These are phyloP conservation scores for Mikania micrantha DNA, from an alignment of 129 eudicot genomes.

Conservation along the genomic window DNA sequence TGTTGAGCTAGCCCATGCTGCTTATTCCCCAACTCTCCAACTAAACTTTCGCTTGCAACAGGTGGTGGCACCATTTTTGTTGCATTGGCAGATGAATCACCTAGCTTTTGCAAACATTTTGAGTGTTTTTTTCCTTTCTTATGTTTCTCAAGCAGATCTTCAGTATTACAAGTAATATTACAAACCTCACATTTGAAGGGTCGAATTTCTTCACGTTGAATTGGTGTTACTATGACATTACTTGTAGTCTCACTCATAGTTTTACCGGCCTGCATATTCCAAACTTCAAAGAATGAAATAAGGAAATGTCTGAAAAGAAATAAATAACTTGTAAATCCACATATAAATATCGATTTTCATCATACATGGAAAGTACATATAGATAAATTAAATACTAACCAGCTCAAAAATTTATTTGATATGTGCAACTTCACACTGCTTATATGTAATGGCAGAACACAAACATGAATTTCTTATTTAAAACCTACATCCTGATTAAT, in stretches of 20 bases:
- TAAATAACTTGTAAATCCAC: background rate
- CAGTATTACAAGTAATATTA: slow-evolving; percentile 21
- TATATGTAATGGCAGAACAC: background rate
- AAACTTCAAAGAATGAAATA: background rate
- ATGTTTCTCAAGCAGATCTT: slow-evolving; percentile 30
- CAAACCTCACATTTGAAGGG: slow-evolving; percentile 35
- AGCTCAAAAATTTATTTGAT: background rate
- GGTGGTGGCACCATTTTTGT: slow-evolving; percentile 9
- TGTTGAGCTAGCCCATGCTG: slow-evolving; percentile 25
- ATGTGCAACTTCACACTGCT: background rate
- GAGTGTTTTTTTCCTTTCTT: slow-evolving; percentile 33
- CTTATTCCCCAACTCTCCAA: slow-evolving; percentile 24
- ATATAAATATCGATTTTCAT: background rate
- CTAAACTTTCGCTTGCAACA: background rate
- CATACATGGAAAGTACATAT: background rate
- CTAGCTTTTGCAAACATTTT: slow-evolving; percentile 18
- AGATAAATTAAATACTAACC: background rate
- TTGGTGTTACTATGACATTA: background rate
- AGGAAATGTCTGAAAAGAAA: background rate
- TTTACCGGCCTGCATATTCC: background rate
- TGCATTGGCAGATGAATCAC: background rate
- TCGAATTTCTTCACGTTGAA: background rate
- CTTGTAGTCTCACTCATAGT: background rate
- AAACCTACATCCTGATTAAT: background rate
- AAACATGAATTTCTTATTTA: background rate